Evolutionary conservation across 2,329 filamentous ascomycete genomes (phyloP), one percentile per base, ranked within the genome.

Genomic region (Zymoseptoria pseudotritici): DNA sequence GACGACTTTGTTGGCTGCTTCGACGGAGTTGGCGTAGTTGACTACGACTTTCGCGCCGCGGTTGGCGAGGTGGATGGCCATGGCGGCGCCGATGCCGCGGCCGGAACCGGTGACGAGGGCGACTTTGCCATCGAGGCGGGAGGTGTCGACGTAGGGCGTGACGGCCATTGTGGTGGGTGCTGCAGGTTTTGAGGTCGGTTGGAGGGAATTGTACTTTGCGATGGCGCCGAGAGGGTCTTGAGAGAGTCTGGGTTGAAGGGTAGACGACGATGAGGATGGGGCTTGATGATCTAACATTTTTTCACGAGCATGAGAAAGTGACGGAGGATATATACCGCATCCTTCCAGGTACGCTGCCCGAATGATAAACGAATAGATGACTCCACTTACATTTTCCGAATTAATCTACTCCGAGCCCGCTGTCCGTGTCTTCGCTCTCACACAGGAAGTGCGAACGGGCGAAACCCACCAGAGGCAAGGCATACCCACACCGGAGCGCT

Each of bases 31-130:
- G 73, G 85, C 83, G 75, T 86, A 86, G 81, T 86, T 86, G 72
- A 87, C 82, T 61, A 84, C 80, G 56, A 87, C 83, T 73, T 85
- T 85, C 67, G 85, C 86, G 56, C 86, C 86, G 61, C 84, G 83
- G 63, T 80, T 79, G 61, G 82, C 86, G 58, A 88, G 82, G 75
- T 87, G 84, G 57, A 83, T 78, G 57, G 85, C 86, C 79, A 88
- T 87, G 66, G 83, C 83, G 57, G 82, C 80, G 61, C 86, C 86
- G 65, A 88, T 87, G 66, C 85, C 86, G 72, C 85, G 83, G 68
- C 83, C 79, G 61, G 78, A 80, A 70, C 79, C 79, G 65, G 79
- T 81, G 69, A 81, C 79, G 67, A 81, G 77, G 68, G 79, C 79
- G 69, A 81, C 78, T 73, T 81, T 81, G 75, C 79, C 79, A 71